Evolutionary conservation across 2,329 filamentous ascomycete genomes (phyloP).

Genomic region (Scedosporium boydii): DNA sequence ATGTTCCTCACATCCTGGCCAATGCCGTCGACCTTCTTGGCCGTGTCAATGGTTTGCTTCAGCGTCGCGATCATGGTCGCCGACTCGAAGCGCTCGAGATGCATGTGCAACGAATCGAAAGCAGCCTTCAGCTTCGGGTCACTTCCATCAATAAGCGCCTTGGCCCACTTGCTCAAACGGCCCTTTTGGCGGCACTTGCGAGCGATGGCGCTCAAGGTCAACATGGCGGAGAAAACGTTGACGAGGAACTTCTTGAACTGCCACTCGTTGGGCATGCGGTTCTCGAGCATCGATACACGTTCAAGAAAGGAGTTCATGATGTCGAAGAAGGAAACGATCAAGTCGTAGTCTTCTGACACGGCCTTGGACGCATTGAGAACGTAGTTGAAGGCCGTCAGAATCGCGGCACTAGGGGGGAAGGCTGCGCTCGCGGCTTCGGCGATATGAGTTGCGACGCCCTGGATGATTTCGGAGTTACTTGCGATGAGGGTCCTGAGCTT

Average conservation of each 20-base stretch:
- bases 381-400: slow-evolving; percentile 23
- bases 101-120: slow-evolving; percentile 18
- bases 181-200: slow-evolving; percentile 23
- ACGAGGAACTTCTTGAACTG: slow-evolving; percentile 24
- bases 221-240: slow-evolving; percentile 24
- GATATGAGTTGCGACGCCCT: slow-evolving; percentile 20
- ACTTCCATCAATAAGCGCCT: slow-evolving; percentile 17
- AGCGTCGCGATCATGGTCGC: slow-evolving; percentile 24
- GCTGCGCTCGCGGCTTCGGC: slow-evolving; percentile 18
- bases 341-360: slow-evolving; percentile 27
- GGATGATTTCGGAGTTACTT: slow-evolving; percentile 18
- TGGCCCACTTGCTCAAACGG: slow-evolving; percentile 18
- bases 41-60: slow-evolving; percentile 20
- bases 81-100: slow-evolving; percentile 17
- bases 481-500: slow-evolving; percentile 19
- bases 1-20: slow-evolving; percentile 10
- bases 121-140: slow-evolving; percentile 21
- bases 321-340: slow-evolving; percentile 27
- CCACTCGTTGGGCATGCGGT: slow-evolving; percentile 17
- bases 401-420: slow-evolving; percentile 22
- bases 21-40: slow-evolving; percentile 16
- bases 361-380: slow-evolving; percentile 20
- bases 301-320: slow-evolving; percentile 26
- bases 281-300: slow-evolving; percentile 23
- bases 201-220: slow-evolving; percentile 22